phyloP scores from a whole-genome alignment of 2,329 filamentous ascomycete genomes.

The Fusarium kyushuense region DNA sequence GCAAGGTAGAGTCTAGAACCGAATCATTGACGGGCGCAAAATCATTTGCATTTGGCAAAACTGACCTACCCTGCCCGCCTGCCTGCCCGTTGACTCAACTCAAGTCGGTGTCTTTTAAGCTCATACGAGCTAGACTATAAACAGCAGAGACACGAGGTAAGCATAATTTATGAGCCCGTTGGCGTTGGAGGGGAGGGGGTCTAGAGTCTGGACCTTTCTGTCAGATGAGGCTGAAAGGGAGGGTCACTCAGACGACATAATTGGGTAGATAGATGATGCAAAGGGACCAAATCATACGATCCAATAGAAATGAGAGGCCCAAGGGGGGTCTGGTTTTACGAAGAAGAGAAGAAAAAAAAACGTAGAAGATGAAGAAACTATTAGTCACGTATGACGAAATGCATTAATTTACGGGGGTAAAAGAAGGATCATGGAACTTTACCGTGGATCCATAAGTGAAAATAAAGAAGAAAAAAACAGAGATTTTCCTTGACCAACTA shows the following conservation, averaged over 20 bases:
- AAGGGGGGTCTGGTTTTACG: background rate
- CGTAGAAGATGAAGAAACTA: constrained; percentile 13
- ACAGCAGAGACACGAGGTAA: constrained; percentile 19
- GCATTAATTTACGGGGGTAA: constrained; percentile 6
- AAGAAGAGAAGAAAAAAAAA: background rate
- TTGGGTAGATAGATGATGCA: constrained; percentile 17
- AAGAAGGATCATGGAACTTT: constrained; percentile 37
- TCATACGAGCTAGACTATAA: constrained; percentile 19
- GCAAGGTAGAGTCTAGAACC: background rate
- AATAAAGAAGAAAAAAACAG: background rate
- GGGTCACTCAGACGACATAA: constrained; percentile 29
- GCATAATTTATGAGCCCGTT: constrained; percentile 22
- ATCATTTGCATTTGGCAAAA: constrained; percentile 6
- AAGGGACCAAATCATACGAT: constrained; percentile 11
- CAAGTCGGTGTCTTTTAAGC: constrained; percentile 27
- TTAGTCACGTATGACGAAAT: constrained; percentile 45
- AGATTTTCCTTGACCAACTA: background rate
- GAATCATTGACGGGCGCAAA: constrained; percentile 2
- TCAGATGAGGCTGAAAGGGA: constrained; percentile 43
- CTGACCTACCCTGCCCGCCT: background rate
- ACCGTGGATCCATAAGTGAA: constrained; percentile 17
- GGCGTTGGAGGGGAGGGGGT: background rate
- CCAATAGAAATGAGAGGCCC: constrained; percentile 6
- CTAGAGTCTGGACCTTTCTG: constrained; percentile 30
- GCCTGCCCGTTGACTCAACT: constrained; percentile 3